Evolutionary conservation across 1,284 basidiomycete species (phyloP).

Genomic region (Austroboletus novae-zelandiae): DNA sequence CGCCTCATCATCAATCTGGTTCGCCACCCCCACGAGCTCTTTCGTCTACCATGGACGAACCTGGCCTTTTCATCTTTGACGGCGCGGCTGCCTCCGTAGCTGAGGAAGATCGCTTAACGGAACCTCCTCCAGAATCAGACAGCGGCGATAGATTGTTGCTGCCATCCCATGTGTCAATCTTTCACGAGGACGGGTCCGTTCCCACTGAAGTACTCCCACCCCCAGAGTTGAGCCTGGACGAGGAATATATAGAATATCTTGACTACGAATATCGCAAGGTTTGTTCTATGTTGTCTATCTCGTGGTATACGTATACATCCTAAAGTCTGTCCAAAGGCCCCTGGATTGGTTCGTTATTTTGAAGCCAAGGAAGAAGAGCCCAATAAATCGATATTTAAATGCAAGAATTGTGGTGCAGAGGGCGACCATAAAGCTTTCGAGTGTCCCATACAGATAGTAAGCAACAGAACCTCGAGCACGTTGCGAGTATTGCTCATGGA

Average conservation of each 20-base stretch:
- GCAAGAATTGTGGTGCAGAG: constrained; percentile 72
- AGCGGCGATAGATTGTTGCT: constrained; percentile 43
- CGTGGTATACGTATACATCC: neutral
- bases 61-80: constrained; percentile 55
- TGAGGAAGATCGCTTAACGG: constrained; percentile 1
- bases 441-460: constrained; percentile 67
- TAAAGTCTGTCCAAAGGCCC: constrained; percentile 23
- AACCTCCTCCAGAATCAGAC: constrained; percentile 6
- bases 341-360: constrained; percentile 62
- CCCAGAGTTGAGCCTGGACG: constrained; percentile 41
- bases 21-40: neutral
- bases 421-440: constrained; percentile 62
- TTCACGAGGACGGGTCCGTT: constrained; percentile 33
- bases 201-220: constrained; percentile 47
- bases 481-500: constrained; percentile 3
- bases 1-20: constrained; percentile 3
- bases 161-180: constrained; percentile 63
- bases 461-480: constrained; percentile 24
- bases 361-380: constrained; percentile 42
- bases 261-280: constrained; percentile 69
- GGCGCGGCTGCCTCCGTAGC: constrained; percentile 36
- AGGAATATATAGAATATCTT: constrained; percentile 68
- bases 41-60: constrained; percentile 14
- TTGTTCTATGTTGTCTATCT: constrained; percentile 12
- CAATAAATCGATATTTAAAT: constrained; percentile 49